Evolutionary conservation across 2,329 filamentous ascomycete species (phyloP).

Genomic region (Cladosporium oxysporum): DNA sequence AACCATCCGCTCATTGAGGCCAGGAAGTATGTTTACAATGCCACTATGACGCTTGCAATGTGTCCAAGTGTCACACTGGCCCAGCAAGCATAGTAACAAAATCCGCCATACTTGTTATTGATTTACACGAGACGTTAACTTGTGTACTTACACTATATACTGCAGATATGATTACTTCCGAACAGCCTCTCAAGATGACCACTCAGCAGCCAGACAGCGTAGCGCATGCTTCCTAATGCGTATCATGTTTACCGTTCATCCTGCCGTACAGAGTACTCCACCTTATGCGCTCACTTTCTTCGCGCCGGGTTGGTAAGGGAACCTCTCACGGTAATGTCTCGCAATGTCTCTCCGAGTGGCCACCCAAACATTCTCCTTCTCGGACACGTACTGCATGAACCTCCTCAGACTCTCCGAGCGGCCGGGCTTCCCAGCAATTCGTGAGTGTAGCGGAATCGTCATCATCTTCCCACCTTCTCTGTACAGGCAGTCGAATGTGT

Average conservation of each 20-base stretch:
- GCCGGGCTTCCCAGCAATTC: conserved; percentile 46
- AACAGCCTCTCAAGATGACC: too few species aligned
- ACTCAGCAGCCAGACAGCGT: too few species aligned
- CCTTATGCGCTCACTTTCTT: background rate
- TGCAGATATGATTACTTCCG: too few species aligned
- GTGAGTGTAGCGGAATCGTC: conserved; percentile 45
- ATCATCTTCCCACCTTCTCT: conserved; percentile 47
- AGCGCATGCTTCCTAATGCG: too few species aligned
- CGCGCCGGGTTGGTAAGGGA: conserved; percentile 39
- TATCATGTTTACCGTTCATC: too few species aligned
- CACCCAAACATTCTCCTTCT: conserved; percentile 48
- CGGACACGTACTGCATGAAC: conserved; percentile 43
- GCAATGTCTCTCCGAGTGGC: conserved; percentile 47
- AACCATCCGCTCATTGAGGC: background rate
- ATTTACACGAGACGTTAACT: background rate
- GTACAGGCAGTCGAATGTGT: conserved; percentile 45
- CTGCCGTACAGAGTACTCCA: too few species aligned
- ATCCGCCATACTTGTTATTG: background rate
- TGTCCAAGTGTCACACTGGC: background rate
- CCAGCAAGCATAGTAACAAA: background rate
- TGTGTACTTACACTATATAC: too few species aligned
- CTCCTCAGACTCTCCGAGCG: conserved; percentile 43
- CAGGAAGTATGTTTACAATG: background rate
- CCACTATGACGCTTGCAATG: too few species aligned
- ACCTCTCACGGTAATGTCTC: conserved; percentile 42